A percentile compares a stretch with the other conserved stretches of the same genome.
These are phyloP conservation scores for Clonostachys byssicola DNA, from an alignment of 2,329 filamentous ascomycete species.

Conservation along the genomic window DNA sequence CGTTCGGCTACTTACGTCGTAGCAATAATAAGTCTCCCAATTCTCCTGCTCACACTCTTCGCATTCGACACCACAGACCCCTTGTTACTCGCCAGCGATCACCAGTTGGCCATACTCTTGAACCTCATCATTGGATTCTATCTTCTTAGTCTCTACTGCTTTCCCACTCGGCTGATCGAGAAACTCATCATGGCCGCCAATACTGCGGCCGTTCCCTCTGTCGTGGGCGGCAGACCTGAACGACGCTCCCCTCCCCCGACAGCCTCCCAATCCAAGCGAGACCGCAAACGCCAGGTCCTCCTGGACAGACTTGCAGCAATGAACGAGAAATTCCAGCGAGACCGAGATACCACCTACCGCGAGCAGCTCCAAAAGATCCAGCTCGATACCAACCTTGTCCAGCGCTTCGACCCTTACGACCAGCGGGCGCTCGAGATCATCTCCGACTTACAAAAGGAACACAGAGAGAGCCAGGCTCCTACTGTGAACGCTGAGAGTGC, in stretches of 20 bases:
- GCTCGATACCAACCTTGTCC: slow-evolving; percentile 81
- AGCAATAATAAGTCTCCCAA: too few species aligned
- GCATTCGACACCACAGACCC: too few species aligned
- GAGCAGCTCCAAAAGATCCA: slow-evolving; percentile 91
- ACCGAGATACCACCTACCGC: slow-evolving; percentile 80
- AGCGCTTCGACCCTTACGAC: slow-evolving; percentile 78
- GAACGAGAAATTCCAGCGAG: slow-evolving; percentile 72
- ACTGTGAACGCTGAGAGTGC: slow-evolving; percentile 33
- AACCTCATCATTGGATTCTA: too few species aligned
- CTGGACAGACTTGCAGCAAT: slow-evolving; percentile 75
- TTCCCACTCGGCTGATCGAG: too few species aligned
- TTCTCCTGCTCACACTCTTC: too few species aligned
- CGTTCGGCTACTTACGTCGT: too few species aligned
- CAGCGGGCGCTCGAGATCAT: slow-evolving; percentile 70
- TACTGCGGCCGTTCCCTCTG: slow-evolving; percentile 24
- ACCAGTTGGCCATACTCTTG: too few species aligned
- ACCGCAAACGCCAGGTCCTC: slow-evolving; percentile 82
- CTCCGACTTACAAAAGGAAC: slow-evolving; percentile 54
- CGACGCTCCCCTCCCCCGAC: slow-evolving; percentile 26
- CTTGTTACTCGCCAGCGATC: too few species aligned
- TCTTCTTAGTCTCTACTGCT: too few species aligned
- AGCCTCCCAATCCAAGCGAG: slow-evolving; percentile 69
- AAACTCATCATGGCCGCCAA: slow-evolving; percentile 29
- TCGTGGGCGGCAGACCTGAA: slow-evolving; percentile 23
- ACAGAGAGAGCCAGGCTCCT: slow-evolving; percentile 38